Evolutionary conservation across 2,329 filamentous ascomycete genomes (phyloP), one percentile per base, ranked within the genome.

Genomic region (Apiospora hydei): DNA sequence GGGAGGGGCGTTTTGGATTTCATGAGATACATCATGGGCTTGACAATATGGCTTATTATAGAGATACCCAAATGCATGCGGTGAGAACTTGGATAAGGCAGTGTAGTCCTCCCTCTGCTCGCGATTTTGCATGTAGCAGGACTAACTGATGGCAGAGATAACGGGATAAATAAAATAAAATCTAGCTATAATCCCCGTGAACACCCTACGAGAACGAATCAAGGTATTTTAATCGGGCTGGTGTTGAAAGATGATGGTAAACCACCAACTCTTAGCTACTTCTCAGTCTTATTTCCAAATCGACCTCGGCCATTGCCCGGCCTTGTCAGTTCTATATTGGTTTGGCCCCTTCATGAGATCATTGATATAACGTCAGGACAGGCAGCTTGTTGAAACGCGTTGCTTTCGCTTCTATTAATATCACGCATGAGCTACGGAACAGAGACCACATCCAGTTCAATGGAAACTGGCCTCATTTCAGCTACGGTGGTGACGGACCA

Each of bases 341-440:
- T 8, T 18, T 49, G 46, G 6, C 8, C 46, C 46, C 18, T 30
- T 53, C 4, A 57, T 61, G 53, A 13, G 10, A 38, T 26, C 3
- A 38, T 14, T 34, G 16, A 13, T 30, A 38, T 30, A 26, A 57
- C 18, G 30, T 16, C 18, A 38, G 16, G 18, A 57, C 10, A 61
- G 10, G 10, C 21, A 41, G 14, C 8, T n/a, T 41, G 10, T 21
- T 2, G 26, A 41, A 41, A 1, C 4, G 30, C 30, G 30, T 64
- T 64, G 30, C 26, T 30, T 64, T 61, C 34, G 8, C 34, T 41
- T 64, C 34, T 64, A 64, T 41, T 64, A 64, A 41, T 64, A 64
- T 64, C 5, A 21, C 34, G n/a, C 18, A 38, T 41, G 57, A 64
- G 41, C 53, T 30, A 38, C 53, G 8, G 30, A 11, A n/a, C 30